Percentiles rank a stretch among this genome's conserved stretches.
Conservation (phyloP, 768 basidiomycete species). For the Scleroderma bovista region DNA sequence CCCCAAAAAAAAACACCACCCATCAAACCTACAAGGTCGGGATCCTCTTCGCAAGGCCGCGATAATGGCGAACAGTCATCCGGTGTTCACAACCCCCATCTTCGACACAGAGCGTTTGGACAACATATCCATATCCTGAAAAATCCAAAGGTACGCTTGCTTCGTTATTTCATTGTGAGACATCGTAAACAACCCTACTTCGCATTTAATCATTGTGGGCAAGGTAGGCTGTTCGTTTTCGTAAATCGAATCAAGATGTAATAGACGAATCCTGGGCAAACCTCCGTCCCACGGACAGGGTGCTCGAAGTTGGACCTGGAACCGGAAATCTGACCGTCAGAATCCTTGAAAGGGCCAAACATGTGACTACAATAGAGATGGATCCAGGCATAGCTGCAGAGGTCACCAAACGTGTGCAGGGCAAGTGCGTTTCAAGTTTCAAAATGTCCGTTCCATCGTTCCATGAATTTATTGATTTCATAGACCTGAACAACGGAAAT, state of each 20-base stretch:
- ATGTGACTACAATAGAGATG: constrained; percentile 93
- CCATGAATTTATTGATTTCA: background rate
- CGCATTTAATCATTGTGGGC: constrained; percentile 53
- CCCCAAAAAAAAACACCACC: constrained; percentile 61
- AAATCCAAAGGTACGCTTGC: constrained; percentile 77
- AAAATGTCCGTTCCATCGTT: constrained; percentile 16
- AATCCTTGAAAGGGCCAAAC: constrained; percentile 90
- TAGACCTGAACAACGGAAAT: constrained; percentile 92
- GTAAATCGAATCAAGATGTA: background rate
- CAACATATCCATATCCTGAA: constrained; percentile 99
- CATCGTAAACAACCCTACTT: constrained; percentile 4
- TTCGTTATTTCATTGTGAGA: constrained; percentile 18
- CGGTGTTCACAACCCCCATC: constrained; percentile 70
- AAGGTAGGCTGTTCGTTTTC: constrained; percentile 34
- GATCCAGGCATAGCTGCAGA: constrained; percentile 99
- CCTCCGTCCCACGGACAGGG: constrained; percentile 88
- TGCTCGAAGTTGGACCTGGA: constrained; percentile 96
- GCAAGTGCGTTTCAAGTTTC: constrained; percentile 79
- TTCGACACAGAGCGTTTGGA: constrained; percentile 95
- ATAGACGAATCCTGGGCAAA: constrained; percentile 56
- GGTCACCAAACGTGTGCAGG: constrained; percentile 93
- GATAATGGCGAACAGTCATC: constrained; percentile 37
- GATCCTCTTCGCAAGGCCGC: constrained; percentile 35
- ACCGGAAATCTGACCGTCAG: constrained; percentile 94
- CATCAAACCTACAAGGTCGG: constrained; percentile 34